Conservation (phyloP, 805 yeast species). For the Cyberlindnera amylophila region DNA sequence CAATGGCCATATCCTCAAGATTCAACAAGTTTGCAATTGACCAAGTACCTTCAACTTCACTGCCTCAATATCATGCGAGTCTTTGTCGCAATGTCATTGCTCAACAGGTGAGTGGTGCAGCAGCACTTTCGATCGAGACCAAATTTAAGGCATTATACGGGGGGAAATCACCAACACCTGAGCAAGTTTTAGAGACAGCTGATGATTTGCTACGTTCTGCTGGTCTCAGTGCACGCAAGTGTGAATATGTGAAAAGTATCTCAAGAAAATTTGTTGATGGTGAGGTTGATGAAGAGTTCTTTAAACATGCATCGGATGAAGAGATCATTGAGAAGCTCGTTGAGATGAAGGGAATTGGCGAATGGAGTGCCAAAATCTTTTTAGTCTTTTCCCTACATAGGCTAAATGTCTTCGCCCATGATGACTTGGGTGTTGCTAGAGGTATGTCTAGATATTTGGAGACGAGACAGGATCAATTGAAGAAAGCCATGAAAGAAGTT, state of each 20-base stretch:
- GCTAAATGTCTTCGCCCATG: conserved; percentile 67
- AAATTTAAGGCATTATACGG: conserved; percentile 40
- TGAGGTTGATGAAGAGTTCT: conserved; percentile 33
- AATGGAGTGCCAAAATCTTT: conserved; percentile 91
- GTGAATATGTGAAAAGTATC: conserved; percentile 54
- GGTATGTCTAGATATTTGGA: conserved; percentile 67
- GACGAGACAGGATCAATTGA: conserved; percentile 46
- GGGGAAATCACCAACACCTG: conserved; percentile 38
- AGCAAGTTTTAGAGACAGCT: conserved; percentile 36
- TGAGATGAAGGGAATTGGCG: conserved; percentile 66
- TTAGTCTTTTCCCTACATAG: conserved; percentile 63
- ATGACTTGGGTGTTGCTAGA: conserved; percentile 81
- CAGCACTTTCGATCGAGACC: conserved; percentile 62
- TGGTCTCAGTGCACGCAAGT: conserved; percentile 70
- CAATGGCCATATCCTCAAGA: conserved; percentile 23
- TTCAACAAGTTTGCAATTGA: conserved; percentile 29
- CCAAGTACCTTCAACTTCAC: conserved; percentile 10
- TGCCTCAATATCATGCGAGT: conserved; percentile 37
- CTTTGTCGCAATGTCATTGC: conserved; percentile 51
- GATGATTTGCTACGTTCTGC: conserved; percentile 47
- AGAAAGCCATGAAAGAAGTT: conserved; percentile 40
- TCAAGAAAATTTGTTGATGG: conserved; percentile 46
- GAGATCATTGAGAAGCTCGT: conserved; percentile 47
- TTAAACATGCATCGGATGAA: conserved; percentile 37
- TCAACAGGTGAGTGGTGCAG: conserved; percentile 77